Conservation (phyloP, 306 rosid species). For the Oemleria cerasiformis region DNA sequence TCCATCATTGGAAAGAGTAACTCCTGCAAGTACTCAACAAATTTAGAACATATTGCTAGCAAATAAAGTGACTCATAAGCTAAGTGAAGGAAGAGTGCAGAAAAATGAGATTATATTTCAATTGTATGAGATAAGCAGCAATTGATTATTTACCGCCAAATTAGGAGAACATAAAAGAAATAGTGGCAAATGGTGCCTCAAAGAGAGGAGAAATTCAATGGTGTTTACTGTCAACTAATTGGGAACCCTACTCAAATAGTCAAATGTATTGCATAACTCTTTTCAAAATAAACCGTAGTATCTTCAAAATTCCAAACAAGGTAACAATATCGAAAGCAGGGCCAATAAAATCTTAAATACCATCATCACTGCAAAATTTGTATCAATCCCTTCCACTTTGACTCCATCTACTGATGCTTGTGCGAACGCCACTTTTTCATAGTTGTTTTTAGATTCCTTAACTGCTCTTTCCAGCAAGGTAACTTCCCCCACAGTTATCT, state of each 20-base stretch:
- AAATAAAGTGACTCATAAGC: neutral
- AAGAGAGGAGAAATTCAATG: neutral
- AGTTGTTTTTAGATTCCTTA: slow-evolving; percentile 67
- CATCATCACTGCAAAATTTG: slow-evolving; percentile 95
- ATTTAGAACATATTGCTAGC: slow-evolving; percentile 14
- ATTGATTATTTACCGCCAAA: neutral
- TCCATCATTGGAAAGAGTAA: slow-evolving; percentile 70
- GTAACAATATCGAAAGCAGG: no score
- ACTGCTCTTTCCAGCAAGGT: slow-evolving; percentile 72
- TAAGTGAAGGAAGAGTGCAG: slow-evolving; percentile 10
- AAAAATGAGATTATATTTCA: neutral
- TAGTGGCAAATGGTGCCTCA: neutral
- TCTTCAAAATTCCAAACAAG: no score
- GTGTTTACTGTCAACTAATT: neutral
- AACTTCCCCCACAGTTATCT: slow-evolving; percentile 84
- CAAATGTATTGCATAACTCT: no score
- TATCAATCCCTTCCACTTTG: slow-evolving; percentile 94
- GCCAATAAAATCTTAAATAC: slow-evolving; percentile 35
- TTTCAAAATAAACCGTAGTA: no score
- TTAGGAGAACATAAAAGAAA: neutral
- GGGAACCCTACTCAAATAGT: neutral
- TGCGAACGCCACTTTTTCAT: slow-evolving; percentile 79
- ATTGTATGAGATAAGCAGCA: neutral
- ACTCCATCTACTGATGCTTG: slow-evolving; percentile 90
- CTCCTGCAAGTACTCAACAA: slow-evolving; percentile 57